A percentile compares a stretch with the other conserved stretches of the same genome.
Evolutionary conservation across 768 basidiomycete genomes (phyloP).

Genomic region (Kwoniella sp.): DNA sequence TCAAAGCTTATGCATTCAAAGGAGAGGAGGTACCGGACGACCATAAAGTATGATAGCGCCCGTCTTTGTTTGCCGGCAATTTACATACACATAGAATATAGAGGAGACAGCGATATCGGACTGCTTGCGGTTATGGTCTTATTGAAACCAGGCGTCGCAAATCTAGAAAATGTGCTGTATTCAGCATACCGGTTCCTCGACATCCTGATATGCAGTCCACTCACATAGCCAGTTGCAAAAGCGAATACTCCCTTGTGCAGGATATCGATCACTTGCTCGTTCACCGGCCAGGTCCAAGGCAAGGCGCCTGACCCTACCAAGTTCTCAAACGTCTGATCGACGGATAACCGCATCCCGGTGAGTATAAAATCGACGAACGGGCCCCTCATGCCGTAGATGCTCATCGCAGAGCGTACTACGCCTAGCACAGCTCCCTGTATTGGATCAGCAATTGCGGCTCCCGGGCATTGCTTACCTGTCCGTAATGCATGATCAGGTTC

Average conservation of each 20-base stretch:
- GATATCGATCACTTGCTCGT: constrained; percentile 30
- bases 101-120: too few species aligned
- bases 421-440: constrained; percentile 21
- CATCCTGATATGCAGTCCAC: too few species aligned
- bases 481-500: constrained; percentile 32
- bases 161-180: too few species aligned
- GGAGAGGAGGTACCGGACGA: constrained; percentile 8
- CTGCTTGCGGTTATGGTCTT: neutral
- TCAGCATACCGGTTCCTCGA: too few species aligned
- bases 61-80: too few species aligned
- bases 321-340: constrained; percentile 34
- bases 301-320: constrained; percentile 23
- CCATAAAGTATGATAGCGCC: neutral
- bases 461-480: constrained; percentile 9
- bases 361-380: constrained; percentile 26
- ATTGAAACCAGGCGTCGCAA: constrained; percentile 10
- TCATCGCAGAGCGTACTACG: constrained; percentile 16
- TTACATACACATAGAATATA: too few species aligned
- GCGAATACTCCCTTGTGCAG: constrained; percentile 30
- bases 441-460: neutral
- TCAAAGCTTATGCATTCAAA: constrained; percentile 38
- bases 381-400: constrained; percentile 20
- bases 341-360: constrained; percentile 20
- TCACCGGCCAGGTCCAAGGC: constrained; percentile 33
- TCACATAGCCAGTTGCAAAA: constrained; percentile 30